Base-by-base conservation (phyloP, 257 asterid genomes). In the Fraxinus americana region DNA sequence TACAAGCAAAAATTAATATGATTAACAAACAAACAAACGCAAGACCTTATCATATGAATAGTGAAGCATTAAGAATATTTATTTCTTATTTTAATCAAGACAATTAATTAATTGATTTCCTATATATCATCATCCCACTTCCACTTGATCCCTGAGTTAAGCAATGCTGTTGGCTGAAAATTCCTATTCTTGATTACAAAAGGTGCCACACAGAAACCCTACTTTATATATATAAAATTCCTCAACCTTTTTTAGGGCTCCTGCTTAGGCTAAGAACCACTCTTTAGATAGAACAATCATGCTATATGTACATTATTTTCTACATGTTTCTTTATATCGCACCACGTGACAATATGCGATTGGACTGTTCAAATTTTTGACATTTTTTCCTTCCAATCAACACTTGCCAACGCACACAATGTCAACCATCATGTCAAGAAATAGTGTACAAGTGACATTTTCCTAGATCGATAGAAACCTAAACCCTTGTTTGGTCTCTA, bases 121-220 rank as follows among this genome's bases (percentile, higher is more conserved):
- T 19, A 54, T 5, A 19, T 59, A 59, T 21, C 67, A 59, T 59
- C 29, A 63, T 54, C 73, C 74, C 43, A 16, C 79, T 59, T 59
- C 79, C 76, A 77, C 78, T 75, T 68, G 43, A 65, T 45, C 78
- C 79, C 57, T 85, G 70, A 63, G 17, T 35, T 82, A 69, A 75
- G 77, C 76, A 73, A 82, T 73, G 86, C 57, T 73, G 71, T 79
- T 74, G 65, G 45, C 54, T 71, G 41, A 67, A 54, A 73, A 67
- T 72, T 79, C 50, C 66, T 63, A 36, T 52, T 75, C 21, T 50
- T 43, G 79, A 41, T 41, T 41, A 10, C 14, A 41, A 41, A 41
- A 76, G 65, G 80, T 67, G 59, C n/a, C 35, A 36, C 69, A 12
- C 57, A 69, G 3, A 73, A 63, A 38, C 76, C 70, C 83, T 68